Conservation (phyloP, 345 rosid species). For the Linum tenue region DNA sequence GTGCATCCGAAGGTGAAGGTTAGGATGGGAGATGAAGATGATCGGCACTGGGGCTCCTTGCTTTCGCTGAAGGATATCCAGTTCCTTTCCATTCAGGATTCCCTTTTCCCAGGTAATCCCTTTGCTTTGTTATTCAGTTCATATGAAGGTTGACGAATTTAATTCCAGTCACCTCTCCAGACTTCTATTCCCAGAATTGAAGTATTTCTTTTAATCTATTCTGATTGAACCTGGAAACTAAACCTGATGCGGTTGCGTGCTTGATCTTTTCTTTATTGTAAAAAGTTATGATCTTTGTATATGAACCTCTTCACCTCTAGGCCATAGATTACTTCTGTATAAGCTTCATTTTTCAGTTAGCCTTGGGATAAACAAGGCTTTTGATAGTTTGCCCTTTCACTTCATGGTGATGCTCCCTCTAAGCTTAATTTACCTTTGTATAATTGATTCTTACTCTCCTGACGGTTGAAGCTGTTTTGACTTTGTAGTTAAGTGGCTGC, state of each 20-base stretch:
- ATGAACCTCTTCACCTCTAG: not conserved
- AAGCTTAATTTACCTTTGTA: too few relatives aligned
- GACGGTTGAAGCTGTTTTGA: too few relatives aligned
- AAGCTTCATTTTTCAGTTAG: too few relatives aligned
- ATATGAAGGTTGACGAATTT: not conserved
- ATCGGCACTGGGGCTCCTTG: conserved; percentile 26
- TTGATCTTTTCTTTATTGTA: too few relatives aligned
- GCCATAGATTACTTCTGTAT: too few relatives aligned
- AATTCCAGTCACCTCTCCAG: not conserved
- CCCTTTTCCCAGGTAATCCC: conserved; percentile 33
- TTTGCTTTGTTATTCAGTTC: not conserved
- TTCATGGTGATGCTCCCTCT: not conserved
- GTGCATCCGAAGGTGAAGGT: conserved; percentile 63
- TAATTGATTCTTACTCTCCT: too few relatives aligned
- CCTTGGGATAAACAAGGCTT: not conserved
- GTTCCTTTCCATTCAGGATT: conserved; percentile 38
- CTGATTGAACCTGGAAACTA: too few relatives aligned
- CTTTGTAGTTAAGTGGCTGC: conserved; percentile 7
- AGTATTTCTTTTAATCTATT: not conserved
- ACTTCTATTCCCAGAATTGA: not conserved
- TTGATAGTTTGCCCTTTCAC: not conserved
- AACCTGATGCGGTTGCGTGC: too few relatives aligned
- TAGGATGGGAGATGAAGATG: conserved; percentile 24
- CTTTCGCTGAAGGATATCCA: conserved; percentile 41
- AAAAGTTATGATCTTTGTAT: not conserved